Conservation (phyloP, 257 asterid genomes). For the Penstemon davidsonii region DNA sequence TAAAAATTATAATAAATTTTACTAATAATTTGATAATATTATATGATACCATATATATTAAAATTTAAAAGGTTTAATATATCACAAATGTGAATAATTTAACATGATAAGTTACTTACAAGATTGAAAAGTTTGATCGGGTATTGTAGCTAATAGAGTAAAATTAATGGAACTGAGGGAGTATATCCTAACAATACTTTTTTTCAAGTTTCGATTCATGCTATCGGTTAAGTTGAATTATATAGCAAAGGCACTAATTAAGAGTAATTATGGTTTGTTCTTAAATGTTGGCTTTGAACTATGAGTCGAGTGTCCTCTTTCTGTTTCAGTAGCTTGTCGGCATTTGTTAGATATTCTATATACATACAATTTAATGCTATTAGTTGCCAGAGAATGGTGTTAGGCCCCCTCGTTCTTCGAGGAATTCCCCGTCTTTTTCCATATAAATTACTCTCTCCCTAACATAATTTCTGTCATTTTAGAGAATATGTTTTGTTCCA, state of each 20-base stretch:
- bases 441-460: background rate
- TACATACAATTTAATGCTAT: slow-evolving; percentile 37
- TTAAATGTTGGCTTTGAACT: slow-evolving; percentile 16
- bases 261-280: background rate
- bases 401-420: slow-evolving; percentile 22
- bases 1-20: no score
- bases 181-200: no score
- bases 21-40: no score
- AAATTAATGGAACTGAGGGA: no score
- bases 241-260: background rate
- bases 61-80: no score
- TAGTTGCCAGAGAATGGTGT: slow-evolving; percentile 33
- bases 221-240: background rate
- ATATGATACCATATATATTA: no score
- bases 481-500: no score
- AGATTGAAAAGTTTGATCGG: no score
- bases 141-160: no score
- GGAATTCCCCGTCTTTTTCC: slow-evolving; percentile 25
- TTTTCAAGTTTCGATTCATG: background rate
- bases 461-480: no score
- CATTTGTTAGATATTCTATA: slow-evolving; percentile 5
- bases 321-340: slow-evolving; percentile 21
- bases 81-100: no score
- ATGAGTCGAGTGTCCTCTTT: slow-evolving; percentile 11
- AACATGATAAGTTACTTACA: no score